phyloP scores from a whole-genome alignment of 2,329 filamentous ascomycete species.

The Lasiodiplodia hormozganensis region DNA sequence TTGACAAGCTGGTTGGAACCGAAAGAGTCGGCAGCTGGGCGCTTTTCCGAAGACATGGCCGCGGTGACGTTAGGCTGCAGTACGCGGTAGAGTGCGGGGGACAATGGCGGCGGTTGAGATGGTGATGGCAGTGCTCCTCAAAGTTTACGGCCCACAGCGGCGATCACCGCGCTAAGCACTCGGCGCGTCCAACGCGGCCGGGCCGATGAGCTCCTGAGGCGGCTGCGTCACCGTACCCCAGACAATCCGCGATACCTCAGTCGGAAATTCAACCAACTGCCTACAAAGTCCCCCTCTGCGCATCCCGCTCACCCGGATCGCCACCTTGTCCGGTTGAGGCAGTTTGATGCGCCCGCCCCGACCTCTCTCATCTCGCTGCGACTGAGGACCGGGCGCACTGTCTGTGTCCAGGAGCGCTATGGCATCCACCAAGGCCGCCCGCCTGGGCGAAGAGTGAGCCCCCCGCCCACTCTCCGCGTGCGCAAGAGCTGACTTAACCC shows the following conservation, averaged over 20 bases:
- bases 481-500: conserved; percentile 44
- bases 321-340: conserved; percentile 21
- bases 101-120: not conserved
- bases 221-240: conserved; percentile 23
- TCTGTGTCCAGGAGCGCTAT: conserved; percentile 39
- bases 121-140: conserved; percentile 16
- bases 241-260: conserved; percentile 7
- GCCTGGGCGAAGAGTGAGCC: conserved; percentile 77
- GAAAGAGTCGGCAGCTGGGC: conserved; percentile 85
- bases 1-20: conserved; percentile 84
- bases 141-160: conserved; percentile 27
- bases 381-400: conserved; percentile 25
- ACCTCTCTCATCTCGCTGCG: conserved; percentile 21
- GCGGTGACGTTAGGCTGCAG: conserved; percentile 2
- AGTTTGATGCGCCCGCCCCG: conserved; percentile 20
- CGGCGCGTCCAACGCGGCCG: conserved; percentile 3
- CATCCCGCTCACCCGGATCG: conserved; percentile 14
- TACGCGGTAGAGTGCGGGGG: conserved; percentile 9
- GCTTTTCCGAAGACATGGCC: conserved; percentile 87
- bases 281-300: not conserved
- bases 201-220: conserved; percentile 24
- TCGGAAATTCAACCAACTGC: conserved; percentile 9
- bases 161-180: conserved; percentile 23
- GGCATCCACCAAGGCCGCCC: conserved; percentile 70
- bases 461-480: conserved; percentile 33